These are phyloP conservation scores for Ophiostoma perfectum DNA, from an alignment of 2,329 filamentous ascomycete genomes.

Conservation along the genomic window DNA sequence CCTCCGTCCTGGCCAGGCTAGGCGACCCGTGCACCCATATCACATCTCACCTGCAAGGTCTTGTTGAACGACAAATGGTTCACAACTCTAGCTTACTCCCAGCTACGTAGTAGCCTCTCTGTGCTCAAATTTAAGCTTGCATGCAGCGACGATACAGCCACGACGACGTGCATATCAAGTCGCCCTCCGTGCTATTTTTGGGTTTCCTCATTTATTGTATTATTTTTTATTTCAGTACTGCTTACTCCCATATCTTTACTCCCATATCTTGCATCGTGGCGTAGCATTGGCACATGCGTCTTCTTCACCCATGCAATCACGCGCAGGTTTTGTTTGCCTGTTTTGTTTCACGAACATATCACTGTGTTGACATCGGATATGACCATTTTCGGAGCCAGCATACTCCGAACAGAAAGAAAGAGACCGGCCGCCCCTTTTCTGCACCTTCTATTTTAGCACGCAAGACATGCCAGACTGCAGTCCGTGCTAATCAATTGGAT, in stretches of 20 bases:
- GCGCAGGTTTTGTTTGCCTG: background rate
- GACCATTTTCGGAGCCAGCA: background rate
- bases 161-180: background rate
- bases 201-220: background rate
- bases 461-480: background rate
- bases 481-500: background rate
- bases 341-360: background rate
- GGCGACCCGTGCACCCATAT: background rate
- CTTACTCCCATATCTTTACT: background rate
- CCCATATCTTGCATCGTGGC: background rate
- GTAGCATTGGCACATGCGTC: background rate
- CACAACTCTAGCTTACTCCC: too few relatives aligned
- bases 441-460: background rate
- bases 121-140: slow-evolving; percentile 3
- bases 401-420: background rate
- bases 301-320: background rate
- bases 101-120: too few relatives aligned
- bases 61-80: background rate
- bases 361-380: background rate
- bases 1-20: background rate
- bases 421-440: background rate
- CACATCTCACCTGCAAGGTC: background rate
- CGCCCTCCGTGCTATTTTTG: background rate
- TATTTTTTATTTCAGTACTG: background rate
- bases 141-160: slow-evolving; percentile 7